Base-by-base conservation (phyloP, 495 filamentous ascomycete genomes). In the Tuber brumale region DNA sequence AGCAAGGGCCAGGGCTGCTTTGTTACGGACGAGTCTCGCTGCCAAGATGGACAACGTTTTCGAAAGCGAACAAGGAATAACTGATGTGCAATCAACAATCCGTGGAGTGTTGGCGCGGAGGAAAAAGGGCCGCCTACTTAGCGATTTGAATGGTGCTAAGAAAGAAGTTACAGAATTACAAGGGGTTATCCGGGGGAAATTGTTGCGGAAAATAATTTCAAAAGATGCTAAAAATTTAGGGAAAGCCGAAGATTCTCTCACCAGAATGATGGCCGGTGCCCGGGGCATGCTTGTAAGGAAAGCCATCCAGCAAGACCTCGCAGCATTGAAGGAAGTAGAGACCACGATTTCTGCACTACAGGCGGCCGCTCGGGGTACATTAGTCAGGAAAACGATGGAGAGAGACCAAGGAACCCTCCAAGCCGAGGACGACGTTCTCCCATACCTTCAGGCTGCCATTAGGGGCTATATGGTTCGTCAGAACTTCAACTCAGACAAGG, bases 1-100 rank as follows among this genome's bases (percentile, higher is more conserved):
- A 85, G 91, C 93, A 42, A 88, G 86, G 27, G 88, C 91, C 77
- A 86, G 91, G 82, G 90, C 89, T 18, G 86, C 87, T 72, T 83
- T 90, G 75, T 81, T 85, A 66, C 88, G 90, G 21, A 85, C 86
- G 78, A 84, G 84, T 66, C 74, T 91, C 71, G 75, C 76, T 66
- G 83, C 81, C 27, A 90, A 92, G 80, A 84, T 88, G 46, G 84
- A 87, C 37, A 86, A 90, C 70, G 82, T 86, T 16, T 74, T 84
- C 39, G 69, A 85, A 51, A 78, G 77, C 41, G 80, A 78, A 57
- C 78, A 75, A 51, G 44, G 66, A 31, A 70, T 81, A 42, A 61
- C 44, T 18, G 69, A 61, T n/a, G 48, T 83, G 16, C 82, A 83
- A 48, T 76, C 81, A 27, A 57, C 77, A 14, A 81, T 83, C 18